Base-by-base conservation (phyloP, 208 protist genomes). In the Leishmania tropica region DNA sequence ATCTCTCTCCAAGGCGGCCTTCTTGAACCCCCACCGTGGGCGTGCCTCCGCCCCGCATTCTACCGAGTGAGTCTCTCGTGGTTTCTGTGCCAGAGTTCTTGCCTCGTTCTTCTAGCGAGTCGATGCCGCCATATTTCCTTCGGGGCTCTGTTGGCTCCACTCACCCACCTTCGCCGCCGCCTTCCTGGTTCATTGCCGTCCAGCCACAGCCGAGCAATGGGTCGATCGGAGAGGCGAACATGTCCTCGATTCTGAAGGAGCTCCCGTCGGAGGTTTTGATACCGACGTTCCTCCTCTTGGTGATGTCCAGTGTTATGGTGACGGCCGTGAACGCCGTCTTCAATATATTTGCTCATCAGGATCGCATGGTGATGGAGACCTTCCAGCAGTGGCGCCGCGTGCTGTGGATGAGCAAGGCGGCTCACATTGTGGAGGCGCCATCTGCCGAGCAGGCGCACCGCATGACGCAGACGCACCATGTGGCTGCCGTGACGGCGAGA, bases 311-410 rank as follows among this genome's bases (percentile, higher is more conserved):
- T 68, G 31, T 94, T 54, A 83, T 74, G 31, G 82, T 83, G 53
- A 85, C 79, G 37, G 21, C 79, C 5, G 51, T 77, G 19, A 91
- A 92, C 80, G 78, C 78, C 13, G 6, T 86, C 0, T 88, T 92
- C 79, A 94, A 92, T 80, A 72, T 80, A 13, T 19, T 88, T 37
- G 67, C 45, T 10, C 82, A 84, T 45, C 45, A 68, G 0, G 75
- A 82, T 48, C 45, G 74, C 37, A 67, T 35, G 51, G 75, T 92
- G 31, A 19, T 45, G 40, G 51, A 75, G n/a, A 84, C 83, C 19
- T 81, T 91, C 45, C 68, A 80, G 56, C 81, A 76, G 74, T 90
- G 87, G 86, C 76, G 76, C 21, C 83, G 87, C 45, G 81, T 87
- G 75, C 71, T 91, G 48, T 83, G 83, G 75, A 81, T 90, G 68